Evolutionary conservation across 352 stramenopile species (phyloP).

Genomic region (Phytophthora litchii): DNA sequence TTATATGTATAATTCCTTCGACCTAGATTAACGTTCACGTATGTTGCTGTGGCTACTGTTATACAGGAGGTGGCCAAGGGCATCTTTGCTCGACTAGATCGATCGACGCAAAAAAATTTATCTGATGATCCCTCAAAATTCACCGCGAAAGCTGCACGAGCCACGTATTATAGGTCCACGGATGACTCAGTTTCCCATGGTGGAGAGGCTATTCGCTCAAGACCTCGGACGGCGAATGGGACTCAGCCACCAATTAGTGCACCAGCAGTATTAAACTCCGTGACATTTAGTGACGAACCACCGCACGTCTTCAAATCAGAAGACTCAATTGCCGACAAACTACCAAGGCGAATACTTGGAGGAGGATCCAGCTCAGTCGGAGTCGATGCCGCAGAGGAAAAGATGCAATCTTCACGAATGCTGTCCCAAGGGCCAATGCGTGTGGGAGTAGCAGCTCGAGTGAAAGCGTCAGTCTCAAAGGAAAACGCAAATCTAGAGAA

Average conservation of each 20-base stretch:
- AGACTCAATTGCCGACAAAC: conserved; percentile 21
- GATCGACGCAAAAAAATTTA: conserved; percentile 68
- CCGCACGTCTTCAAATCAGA: conserved; percentile 7
- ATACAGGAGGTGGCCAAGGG: conserved; percentile 53
- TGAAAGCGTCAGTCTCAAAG: conserved; percentile 31
- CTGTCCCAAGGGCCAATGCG: conserved; percentile 49
- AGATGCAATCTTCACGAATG: conserved; percentile 31
- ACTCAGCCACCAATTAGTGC: conserved; percentile 18
- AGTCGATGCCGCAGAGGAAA: conserved; percentile 19
- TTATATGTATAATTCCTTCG: background rate
- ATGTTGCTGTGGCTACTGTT: conserved; percentile 8
- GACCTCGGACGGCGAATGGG: conserved; percentile 16
- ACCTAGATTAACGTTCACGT: conserved; percentile 4
- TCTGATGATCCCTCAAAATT: conserved; percentile 48
- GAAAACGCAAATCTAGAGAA: conserved; percentile 15
- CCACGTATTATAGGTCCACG: conserved; percentile 16
- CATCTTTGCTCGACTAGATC: conserved; percentile 65
- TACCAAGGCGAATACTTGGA: conserved; percentile 34
- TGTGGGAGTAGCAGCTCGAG: conserved; percentile 39
- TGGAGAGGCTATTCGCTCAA: conserved; percentile 12
- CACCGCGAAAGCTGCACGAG: conserved; percentile 23
- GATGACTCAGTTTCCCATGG: conserved; percentile 8
- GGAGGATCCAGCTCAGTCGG: conserved; percentile 13
- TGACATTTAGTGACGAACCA: conserved; percentile 22
- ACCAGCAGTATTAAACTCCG: conserved; percentile 14